These are phyloP conservation scores for Penicillium parvum DNA, from an alignment of 495 filamentous ascomycete genomes.

Conservation along the genomic window DNA sequence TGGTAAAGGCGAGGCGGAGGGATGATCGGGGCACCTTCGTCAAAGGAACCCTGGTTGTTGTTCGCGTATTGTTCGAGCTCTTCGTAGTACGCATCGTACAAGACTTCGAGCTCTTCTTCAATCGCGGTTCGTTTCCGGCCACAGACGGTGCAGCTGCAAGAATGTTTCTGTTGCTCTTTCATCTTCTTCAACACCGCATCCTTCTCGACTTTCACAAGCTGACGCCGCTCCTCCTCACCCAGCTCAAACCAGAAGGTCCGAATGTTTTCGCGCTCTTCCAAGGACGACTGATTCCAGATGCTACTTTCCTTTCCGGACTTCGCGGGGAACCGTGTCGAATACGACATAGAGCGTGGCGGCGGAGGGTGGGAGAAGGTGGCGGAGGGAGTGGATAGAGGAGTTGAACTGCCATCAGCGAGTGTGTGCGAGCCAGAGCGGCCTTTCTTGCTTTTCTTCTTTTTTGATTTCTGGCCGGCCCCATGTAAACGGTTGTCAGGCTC, in stretches of 20 bases:
- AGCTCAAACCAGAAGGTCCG: conserved; percentile 98
- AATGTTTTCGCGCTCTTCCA: conserved; percentile 93
- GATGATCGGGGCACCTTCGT: conserved; percentile 58
- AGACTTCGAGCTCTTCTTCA: conserved; percentile 96
- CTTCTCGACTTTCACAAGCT: conserved; percentile 96
- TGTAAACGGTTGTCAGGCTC: conserved; percentile 13
- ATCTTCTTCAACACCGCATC: conserved; percentile 97
- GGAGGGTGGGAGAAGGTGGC: conserved; percentile 40
- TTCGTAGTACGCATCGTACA: conserved; percentile 99
- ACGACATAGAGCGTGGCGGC: conserved; percentile 27
- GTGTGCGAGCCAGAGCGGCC: conserved; percentile 33
- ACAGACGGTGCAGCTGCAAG: conserved; percentile 96
- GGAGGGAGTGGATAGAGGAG: conserved; percentile 39
- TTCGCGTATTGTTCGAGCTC: conserved; percentile 97
- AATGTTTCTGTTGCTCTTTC: conserved; percentile 99
- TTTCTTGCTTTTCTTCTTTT: conserved; percentile 49
- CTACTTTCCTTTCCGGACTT: conserved; percentile 59
- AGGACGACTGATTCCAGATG: conserved; percentile 94
- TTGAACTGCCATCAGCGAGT: conserved; percentile 35
- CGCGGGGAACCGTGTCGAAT: conserved; percentile 25
- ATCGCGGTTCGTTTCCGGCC: conserved; percentile 95
- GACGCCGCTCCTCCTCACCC: conserved; percentile 88
- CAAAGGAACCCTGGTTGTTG: conserved; percentile 65
- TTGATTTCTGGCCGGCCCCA: conserved; percentile 30
- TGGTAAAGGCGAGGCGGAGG: conserved; percentile 56